Evolutionary conservation across 2,329 filamentous ascomycete genomes (phyloP).

Genomic region (Aureobasidium sp.): DNA sequence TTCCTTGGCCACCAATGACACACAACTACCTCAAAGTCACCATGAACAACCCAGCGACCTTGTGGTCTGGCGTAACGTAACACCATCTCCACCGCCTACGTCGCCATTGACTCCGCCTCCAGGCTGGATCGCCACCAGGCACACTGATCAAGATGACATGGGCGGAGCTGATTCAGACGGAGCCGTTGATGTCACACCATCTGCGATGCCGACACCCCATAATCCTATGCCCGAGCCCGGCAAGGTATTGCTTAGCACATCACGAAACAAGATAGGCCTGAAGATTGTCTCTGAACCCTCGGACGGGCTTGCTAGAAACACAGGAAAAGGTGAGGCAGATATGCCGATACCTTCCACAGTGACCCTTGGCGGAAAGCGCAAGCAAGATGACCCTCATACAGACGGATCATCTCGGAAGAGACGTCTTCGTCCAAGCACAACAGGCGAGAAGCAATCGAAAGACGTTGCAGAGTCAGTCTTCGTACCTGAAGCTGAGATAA

Average conservation of each 20-base stretch:
- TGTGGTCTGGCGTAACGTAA: not conserved
- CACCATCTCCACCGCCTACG: not conserved
- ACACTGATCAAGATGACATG: not conserved
- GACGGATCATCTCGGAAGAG: not conserved
- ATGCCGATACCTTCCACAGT: no score
- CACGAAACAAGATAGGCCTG: not conserved
- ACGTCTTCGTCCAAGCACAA: not conserved
- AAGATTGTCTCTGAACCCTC: not conserved
- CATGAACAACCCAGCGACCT: not conserved
- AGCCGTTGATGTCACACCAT: no score
- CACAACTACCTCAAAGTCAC: not conserved
- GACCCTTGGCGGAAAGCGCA: not conserved
- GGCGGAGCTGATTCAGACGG: not conserved
- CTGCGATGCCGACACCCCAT: not conserved
- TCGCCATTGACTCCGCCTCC: constrained; percentile 1
- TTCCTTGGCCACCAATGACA: not conserved
- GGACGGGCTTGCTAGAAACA: not conserved
- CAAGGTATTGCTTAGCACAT: not conserved
- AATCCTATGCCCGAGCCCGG: not conserved
- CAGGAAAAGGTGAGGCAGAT: not conserved
- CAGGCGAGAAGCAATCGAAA: not conserved
- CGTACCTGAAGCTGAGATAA: not conserved
- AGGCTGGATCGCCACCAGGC: not conserved
- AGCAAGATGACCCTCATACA: not conserved
- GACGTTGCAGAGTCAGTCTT: not conserved